Base-by-base conservation (phyloP, 2,329 filamentous ascomycete genomes). In the Fusarium verrucosum region DNA sequence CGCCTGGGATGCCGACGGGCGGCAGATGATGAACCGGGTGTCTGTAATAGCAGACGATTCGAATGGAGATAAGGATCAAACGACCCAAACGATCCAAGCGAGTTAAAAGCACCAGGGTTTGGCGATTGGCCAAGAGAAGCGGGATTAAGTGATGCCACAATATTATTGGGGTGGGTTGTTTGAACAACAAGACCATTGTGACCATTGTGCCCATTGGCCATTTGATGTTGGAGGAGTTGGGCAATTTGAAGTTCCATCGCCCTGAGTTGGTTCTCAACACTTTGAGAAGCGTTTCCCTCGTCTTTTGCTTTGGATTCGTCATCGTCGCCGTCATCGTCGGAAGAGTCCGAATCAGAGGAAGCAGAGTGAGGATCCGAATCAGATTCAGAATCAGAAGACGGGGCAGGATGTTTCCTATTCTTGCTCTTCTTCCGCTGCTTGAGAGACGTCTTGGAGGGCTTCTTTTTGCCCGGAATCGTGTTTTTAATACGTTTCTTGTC, bases 261-360 rank as follows among this genome's bases (percentile, higher is more conserved):
- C 20, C 72, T 66, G 17, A 76, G 59, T 7, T 78, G 75, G 9
- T 61, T 53, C 44, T 70, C 59, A 19, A 78, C 60, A 7, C 68
- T 65, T 13, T 66, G 26, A 19, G 36, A 22, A 2, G 45, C 42
- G 23, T 45, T 51, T 17, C 56, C 57, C 19, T 70, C 62, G 33
- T 41, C 43, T 4, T 71, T 68, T 1, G 60, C 3, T 11, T 11
- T 13, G 28, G 30, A 4, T 13, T 62, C 14, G 62, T 59, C 19
- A 16, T 22, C 23, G 25, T 72, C 70, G 10, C n/a, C n/a, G n/a
- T 58, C 52, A 8, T 61, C 44, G 6, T 58, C 64, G 16, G 62
- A 66, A n/a, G 54, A 49, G 4, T 63, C 70, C 0, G 70, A 69
- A 25, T 69, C 72, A 4, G 70, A 69, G 11, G 70, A 69, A 40